Conservation (phyloP, 192 early-diverging fungal species). For the Coemansia sp. region DNA sequence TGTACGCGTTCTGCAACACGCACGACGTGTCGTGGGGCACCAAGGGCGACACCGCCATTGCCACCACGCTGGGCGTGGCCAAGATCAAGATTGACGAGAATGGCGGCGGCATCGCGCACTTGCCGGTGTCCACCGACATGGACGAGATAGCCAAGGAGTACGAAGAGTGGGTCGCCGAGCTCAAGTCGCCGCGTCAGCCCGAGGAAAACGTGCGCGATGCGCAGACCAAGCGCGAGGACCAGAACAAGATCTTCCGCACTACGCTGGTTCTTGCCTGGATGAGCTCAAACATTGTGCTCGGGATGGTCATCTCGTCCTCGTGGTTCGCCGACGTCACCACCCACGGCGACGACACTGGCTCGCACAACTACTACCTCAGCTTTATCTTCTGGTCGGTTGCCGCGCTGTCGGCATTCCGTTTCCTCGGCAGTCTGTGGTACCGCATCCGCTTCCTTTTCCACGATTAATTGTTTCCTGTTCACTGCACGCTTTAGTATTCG, state of each 20-base stretch:
- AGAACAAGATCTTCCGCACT: slow-evolving; percentile 86
- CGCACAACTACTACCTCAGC: slow-evolving; percentile 70
- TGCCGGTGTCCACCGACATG: slow-evolving; percentile 69
- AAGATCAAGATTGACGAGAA: slow-evolving; percentile 65
- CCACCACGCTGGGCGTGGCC: slow-evolving; percentile 72
- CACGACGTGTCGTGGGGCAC: slow-evolving; percentile 97
- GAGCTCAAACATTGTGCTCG: slow-evolving; percentile 73
- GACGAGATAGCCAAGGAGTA: slow-evolving; percentile 82
- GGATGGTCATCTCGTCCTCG: slow-evolving; percentile 64
- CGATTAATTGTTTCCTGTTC: too few relatives aligned
- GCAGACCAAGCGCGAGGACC: slow-evolving; percentile 83
- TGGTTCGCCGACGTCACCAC: slow-evolving; percentile 46
- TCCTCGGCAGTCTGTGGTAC: slow-evolving; percentile 71
- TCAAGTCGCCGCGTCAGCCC: slow-evolving; percentile 49
- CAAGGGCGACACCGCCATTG: slow-evolving; percentile 75
- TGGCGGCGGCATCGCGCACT: slow-evolving; percentile 65
- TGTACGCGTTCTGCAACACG: slow-evolving; percentile 92
- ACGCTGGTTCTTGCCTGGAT: slow-evolving; percentile 79
- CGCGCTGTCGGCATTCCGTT: slow-evolving; percentile 65
- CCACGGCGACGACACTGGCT: slow-evolving; percentile 29
- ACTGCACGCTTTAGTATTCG: too few relatives aligned
- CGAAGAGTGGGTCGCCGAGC: slow-evolving; percentile 65
- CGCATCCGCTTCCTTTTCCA: slow-evolving; percentile 55
- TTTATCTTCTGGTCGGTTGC: slow-evolving; percentile 87
- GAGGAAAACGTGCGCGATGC: slow-evolving; percentile 51